Evolutionary conservation across 2,329 filamentous ascomycete genomes (phyloP).

Genomic region (Pseudogymnoascus sp.): DNA sequence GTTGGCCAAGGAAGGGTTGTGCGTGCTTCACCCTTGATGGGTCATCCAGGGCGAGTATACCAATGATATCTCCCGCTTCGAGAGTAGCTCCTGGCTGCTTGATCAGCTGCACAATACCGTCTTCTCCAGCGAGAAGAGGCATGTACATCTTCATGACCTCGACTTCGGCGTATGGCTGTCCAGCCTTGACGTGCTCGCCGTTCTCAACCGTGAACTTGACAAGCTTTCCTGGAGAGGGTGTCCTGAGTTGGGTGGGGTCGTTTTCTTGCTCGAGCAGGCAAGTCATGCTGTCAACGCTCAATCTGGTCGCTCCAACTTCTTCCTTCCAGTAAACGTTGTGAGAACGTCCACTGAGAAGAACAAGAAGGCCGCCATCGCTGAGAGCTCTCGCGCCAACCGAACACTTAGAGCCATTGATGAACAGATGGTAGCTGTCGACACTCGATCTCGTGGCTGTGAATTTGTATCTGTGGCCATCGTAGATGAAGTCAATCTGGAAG

Average conservation of each 20-base stretch:
- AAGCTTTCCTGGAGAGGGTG: slow-evolving; percentile 91
- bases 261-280: slow-evolving; percentile 98
- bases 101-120: slow-evolving; percentile 94
- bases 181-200: slow-evolving; percentile 83
- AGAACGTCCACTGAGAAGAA: slow-evolving; percentile 83
- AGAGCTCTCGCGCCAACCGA: slow-evolving; percentile 86
- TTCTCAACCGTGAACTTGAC: slow-evolving; percentile 98
- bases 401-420: slow-evolving; percentile 98
- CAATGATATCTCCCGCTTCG: slow-evolving; percentile 96
- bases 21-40: slow-evolving; percentile 95
- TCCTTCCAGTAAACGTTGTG: slow-evolving; percentile 99
- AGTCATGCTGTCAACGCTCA: slow-evolving; percentile 97
- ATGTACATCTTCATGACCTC: slow-evolving; percentile 99
- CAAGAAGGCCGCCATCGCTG: slow-evolving; percentile 85
- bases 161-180: slow-evolving; percentile 90
- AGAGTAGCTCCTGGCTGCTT: slow-evolving; percentile 98
- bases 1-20: slow-evolving; percentile 82
- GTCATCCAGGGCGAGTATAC: slow-evolving; percentile 90
- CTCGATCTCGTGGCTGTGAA: slow-evolving; percentile 94
- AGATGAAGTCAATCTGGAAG: slow-evolving; percentile 97
- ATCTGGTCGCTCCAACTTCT: slow-evolving; percentile 87
- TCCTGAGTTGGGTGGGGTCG: slow-evolving; percentile 92
- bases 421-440: slow-evolving; percentile 88
- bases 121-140: slow-evolving; percentile 90
- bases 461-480: slow-evolving; percentile 93